Evolutionary conservation across 1,284 basidiomycete genomes (phyloP).

Genomic region (Cryptococcus deneoformans): DNA sequence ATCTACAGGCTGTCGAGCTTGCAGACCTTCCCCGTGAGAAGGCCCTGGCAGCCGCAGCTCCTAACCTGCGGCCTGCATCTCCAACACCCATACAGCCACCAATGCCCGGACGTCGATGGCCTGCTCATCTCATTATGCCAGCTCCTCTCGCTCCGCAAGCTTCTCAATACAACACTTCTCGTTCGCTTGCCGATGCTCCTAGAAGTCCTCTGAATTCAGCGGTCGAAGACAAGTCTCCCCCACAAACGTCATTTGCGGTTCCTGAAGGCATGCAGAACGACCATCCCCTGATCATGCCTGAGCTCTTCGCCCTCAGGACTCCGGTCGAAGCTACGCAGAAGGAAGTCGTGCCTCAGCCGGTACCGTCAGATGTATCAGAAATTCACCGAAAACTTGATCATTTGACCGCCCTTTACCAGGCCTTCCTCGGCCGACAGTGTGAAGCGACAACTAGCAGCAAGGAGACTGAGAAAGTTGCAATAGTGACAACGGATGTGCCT

Average conservation of each 20-base stretch:
- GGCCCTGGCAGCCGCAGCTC: too few species aligned
- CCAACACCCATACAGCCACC: background rate
- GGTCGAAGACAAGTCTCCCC: too few species aligned
- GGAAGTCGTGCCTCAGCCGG: background rate
- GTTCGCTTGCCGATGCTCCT: too few species aligned
- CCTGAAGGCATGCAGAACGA: too few species aligned
- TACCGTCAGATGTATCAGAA: slow-evolving; percentile 9
- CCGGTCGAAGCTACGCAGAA: background rate
- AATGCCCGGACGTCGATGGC: background rate
- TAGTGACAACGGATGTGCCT: too few species aligned
- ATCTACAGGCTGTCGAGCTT: background rate
- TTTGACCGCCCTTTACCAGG: slow-evolving; percentile 26
- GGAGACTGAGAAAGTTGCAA: background rate
- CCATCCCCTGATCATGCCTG: background rate
- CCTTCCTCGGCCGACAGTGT: background rate
- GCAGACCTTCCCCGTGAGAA: background rate
- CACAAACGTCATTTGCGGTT: too few species aligned
- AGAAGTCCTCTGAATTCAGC: too few species aligned
- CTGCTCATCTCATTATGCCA: background rate
- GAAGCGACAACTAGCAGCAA: background rate
- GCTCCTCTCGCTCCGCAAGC: background rate
- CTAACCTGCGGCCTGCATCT: background rate
- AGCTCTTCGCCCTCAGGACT: background rate
- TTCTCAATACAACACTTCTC: too few species aligned
- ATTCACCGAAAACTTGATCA: slow-evolving; percentile 41